phyloP scores from a whole-genome alignment of 192 early-diverging fungal species.

The Rhizophagus prolifer region DNA sequence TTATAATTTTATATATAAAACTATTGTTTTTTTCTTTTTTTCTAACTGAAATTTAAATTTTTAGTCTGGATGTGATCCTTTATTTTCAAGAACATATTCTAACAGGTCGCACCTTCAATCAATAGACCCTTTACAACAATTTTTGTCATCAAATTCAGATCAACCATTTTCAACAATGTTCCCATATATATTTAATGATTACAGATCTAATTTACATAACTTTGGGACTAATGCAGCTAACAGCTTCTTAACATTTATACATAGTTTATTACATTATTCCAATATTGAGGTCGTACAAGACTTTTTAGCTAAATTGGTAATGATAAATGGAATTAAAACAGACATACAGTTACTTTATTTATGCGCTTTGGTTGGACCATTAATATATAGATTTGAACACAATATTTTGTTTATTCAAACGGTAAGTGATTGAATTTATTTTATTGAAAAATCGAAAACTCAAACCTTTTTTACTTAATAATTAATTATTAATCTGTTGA shows the following conservation, averaged over 20 bases:
- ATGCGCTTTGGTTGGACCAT: constrained; percentile 68
- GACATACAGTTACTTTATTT: constrained; percentile 74
- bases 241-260: constrained; percentile 69
- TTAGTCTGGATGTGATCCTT: neutral
- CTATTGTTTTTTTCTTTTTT: neutral
- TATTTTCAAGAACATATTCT: constrained; percentile 2
- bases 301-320: constrained; percentile 9
- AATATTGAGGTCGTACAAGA: constrained; percentile 58
- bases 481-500: neutral
- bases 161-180: constrained; percentile 43
- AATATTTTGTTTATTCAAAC: neutral
- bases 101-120: constrained; percentile 30
- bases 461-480: neutral
- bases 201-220: constrained; percentile 65
- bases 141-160: neutral
- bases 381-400: constrained; percentile 69
- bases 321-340: constrained; percentile 43
- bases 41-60: constrained; percentile 24
- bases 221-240: constrained; percentile 67
- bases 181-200: constrained; percentile 55
- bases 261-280: constrained; percentile 73
- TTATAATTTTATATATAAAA: neutral
- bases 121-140: neutral
- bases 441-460: neutral
- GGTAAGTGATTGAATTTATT: neutral